Conservation (phyloP, 768 basidiomycete genomes). For the Psilocybe cyanescens region DNA sequence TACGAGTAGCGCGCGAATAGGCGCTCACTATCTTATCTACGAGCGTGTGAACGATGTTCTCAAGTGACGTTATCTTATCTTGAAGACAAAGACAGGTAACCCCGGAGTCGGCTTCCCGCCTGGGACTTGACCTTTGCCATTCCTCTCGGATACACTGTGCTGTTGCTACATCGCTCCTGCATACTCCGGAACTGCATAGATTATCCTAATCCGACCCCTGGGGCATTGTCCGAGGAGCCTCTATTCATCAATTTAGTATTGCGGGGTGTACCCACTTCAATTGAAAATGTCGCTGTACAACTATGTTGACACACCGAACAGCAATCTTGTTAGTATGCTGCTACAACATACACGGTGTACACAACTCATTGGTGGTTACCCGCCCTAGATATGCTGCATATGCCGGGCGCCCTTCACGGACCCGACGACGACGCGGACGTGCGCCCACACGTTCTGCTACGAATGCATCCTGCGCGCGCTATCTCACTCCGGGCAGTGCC, state of each 20-base stretch:
- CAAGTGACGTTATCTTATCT: neutral
- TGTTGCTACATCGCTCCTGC: neutral
- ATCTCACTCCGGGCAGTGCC: slow-evolving; percentile 71
- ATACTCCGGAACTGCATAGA: too few relatives aligned
- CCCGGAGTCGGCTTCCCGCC: neutral
- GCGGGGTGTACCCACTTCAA: too few relatives aligned
- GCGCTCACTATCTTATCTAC: neutral
- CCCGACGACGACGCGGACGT: slow-evolving; percentile 74
- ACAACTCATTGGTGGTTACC: neutral
- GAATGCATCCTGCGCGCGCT: slow-evolving; percentile 80
- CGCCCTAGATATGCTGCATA: slow-evolving; percentile 73
- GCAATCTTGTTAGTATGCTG: slow-evolving; percentile 59
- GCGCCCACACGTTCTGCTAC: slow-evolving; percentile 86
- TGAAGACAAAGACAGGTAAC: neutral
- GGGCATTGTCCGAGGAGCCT: neutral
- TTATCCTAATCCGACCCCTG: too few relatives aligned
- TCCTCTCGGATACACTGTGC: neutral
- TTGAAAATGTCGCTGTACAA: slow-evolving; percentile 46
- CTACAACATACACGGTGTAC: neutral
- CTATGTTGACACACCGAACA: slow-evolving; percentile 66
- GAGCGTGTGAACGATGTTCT: too few relatives aligned
- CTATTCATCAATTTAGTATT: too few relatives aligned
- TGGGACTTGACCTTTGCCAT: neutral
- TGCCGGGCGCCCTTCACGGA: slow-evolving; percentile 77
- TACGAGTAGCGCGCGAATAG: neutral